A percentile compares a stretch with the other conserved stretches of the same genome.
Conservation (phyloP, 1,284 basidiomycete species). For the Inonotus hispidus region DNA sequence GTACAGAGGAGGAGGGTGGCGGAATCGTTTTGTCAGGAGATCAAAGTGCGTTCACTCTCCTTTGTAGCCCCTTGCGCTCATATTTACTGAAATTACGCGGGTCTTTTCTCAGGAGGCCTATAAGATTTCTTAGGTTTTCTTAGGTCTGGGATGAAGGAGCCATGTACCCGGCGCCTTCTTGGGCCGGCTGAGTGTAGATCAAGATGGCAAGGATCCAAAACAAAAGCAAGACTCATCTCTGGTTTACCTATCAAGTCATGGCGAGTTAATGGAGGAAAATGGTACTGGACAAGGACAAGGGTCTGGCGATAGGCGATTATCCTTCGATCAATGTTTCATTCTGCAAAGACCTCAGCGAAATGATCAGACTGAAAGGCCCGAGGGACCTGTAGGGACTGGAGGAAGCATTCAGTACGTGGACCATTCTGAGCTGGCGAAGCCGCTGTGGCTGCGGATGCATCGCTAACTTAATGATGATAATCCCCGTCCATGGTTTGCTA, state of each 20-base stretch:
- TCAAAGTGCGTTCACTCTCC: slow-evolving; percentile 50
- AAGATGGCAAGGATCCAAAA: neutral
- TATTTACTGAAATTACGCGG: neutral
- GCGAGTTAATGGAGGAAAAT: slow-evolving; percentile 4
- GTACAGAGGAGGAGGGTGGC: slow-evolving; percentile 75
- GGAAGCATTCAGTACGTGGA: neutral
- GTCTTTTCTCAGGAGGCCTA: too few relatives aligned
- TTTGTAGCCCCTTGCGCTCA: neutral
- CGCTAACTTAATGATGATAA: too few relatives aligned
- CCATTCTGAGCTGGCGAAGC: neutral
- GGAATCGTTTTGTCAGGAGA: slow-evolving; percentile 61
- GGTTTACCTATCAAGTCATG: slow-evolving; percentile 11
- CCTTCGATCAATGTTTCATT: slow-evolving; percentile 16
- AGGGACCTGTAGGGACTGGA: neutral
- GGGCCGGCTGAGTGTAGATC: neutral
- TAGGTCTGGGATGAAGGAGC: too few relatives aligned
- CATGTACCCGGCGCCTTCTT: too few relatives aligned
- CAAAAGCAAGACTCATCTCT: neutral
- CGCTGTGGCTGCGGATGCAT: neutral
- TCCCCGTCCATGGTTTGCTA: too few relatives aligned
- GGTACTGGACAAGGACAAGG: neutral
- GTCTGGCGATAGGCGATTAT: slow-evolving; percentile 7
- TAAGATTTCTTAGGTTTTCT: too few relatives aligned
- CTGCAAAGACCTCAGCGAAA: neutral
- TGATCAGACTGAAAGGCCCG: neutral